A percentile compares a stretch with the other conserved stretches of the same genome.
These are phyloP conservation scores for Pichia nanzhaoensis DNA, from an alignment of 805 yeast genomes.

Conservation along the genomic window DNA sequence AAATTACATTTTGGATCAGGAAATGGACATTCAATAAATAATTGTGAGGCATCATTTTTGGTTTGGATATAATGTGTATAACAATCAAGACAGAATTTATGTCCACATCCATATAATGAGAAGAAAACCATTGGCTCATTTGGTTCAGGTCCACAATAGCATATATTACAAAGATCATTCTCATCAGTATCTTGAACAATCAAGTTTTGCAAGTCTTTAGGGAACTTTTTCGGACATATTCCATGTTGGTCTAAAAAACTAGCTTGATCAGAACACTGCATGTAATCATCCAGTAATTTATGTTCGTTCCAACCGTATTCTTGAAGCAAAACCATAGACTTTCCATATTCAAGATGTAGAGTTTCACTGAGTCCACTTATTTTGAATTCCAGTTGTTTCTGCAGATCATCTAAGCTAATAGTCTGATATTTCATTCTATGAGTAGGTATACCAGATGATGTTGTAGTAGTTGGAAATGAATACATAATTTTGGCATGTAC, in stretches of 20 bases:
- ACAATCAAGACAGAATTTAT: constrained; percentile 64
- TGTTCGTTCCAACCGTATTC: constrained; percentile 56
- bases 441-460: constrained; percentile 19
- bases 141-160: constrained; percentile 50
- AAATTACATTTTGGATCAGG: constrained; percentile 43
- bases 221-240: constrained; percentile 31
- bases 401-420: constrained; percentile 28
- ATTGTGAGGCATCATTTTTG: constrained; percentile 35
- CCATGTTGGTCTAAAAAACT: constrained; percentile 22
- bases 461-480: constrained; percentile 17
- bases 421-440: constrained; percentile 27
- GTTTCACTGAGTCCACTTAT: constrained; percentile 31
- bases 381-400: constrained; percentile 21
- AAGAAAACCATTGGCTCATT: constrained; percentile 34
- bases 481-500: constrained; percentile 9
- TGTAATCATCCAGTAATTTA: constrained; percentile 44
- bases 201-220: constrained; percentile 10
- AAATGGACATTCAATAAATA: constrained; percentile 55
- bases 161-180: constrained; percentile 53
- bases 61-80: constrained; percentile 53
- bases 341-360: constrained; percentile 33
- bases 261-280: constrained; percentile 34
- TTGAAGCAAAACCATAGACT: constrained; percentile 39
- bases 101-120: constrained; percentile 54
- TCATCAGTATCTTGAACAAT: constrained; percentile 18